Evolutionary conservation across 441 rosid genomes (phyloP).

Genomic region (Croton setiger): DNA sequence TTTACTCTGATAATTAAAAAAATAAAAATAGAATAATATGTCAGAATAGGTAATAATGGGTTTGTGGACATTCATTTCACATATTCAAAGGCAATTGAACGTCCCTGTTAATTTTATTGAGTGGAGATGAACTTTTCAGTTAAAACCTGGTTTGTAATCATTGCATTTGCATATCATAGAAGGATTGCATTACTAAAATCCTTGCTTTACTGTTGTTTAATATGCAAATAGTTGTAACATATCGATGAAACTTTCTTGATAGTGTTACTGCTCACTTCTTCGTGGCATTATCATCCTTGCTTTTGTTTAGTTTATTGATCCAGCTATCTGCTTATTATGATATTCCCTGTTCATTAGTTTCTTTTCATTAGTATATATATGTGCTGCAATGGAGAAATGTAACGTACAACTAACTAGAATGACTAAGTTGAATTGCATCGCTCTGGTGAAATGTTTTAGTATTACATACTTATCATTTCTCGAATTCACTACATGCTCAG

Average conservation of each 20-base stretch:
- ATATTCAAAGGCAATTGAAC: background rate
- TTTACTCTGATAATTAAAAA: background rate
- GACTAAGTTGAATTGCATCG: background rate
- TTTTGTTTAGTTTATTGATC: background rate
- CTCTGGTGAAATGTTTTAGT: background rate
- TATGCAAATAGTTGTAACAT: background rate
- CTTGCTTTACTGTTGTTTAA: background rate
- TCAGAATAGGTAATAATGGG: background rate
- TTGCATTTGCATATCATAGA: background rate
- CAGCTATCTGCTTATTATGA: background rate
- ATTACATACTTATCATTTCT: background rate
- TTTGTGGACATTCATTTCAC: background rate
- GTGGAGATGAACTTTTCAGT: too few species aligned
- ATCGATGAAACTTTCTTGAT: background rate
- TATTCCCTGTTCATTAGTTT: background rate
- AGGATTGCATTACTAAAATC: background rate
- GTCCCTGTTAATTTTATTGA: background rate
- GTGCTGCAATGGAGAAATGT: background rate
- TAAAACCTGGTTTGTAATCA: background rate
- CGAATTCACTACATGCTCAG: conserved; percentile 29
- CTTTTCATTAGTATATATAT: background rate
- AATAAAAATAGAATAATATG: background rate
- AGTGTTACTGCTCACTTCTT: background rate
- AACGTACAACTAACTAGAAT: background rate
- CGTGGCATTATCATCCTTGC: background rate